Conservation (phyloP, 768 basidiomycete species). For the Pleurotus salmoneostramineus region DNA sequence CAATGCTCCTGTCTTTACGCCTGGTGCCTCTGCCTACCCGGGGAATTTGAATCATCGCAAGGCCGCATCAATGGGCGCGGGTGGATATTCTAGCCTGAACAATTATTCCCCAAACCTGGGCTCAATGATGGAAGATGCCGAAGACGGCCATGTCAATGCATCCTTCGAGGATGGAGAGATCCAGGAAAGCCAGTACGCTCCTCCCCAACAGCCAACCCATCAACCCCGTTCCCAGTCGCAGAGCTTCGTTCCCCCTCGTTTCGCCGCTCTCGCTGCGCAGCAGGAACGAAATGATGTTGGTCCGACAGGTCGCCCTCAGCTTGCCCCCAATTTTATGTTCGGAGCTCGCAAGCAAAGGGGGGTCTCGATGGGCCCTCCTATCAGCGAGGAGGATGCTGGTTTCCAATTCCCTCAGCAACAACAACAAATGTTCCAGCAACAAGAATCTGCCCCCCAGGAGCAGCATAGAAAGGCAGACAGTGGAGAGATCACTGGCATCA, state of each 20-base stretch:
- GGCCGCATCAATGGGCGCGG: constrained; percentile 67
- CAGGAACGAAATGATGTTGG: constrained; percentile 62
- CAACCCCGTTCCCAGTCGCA: constrained; percentile 77
- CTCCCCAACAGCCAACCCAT: constrained; percentile 41
- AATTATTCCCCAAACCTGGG: constrained; percentile 79
- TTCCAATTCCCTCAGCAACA: constrained; percentile 80
- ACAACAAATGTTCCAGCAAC: constrained; percentile 16
- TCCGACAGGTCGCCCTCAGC: constrained; percentile 79
- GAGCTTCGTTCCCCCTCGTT: constrained; percentile 86
- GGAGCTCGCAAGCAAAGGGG: constrained; percentile 57
- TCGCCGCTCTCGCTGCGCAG: constrained; percentile 74
- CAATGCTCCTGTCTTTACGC: constrained; percentile 75
- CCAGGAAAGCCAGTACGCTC: constrained; percentile 43
- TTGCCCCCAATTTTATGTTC: constrained; percentile 91
- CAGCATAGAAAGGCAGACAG: not conserved
- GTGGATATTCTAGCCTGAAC: constrained; percentile 56
- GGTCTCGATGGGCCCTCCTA: constrained; percentile 62
- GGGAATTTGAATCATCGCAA: constrained; percentile 76
- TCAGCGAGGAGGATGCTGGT: constrained; percentile 75
- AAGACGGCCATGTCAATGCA: constrained; percentile 45
- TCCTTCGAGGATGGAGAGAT: constrained; percentile 81
- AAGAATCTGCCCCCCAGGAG: constrained; percentile 26
- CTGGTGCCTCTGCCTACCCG: constrained; percentile 57
- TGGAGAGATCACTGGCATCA: too few species aligned
- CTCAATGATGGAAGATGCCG: constrained; percentile 79